These are phyloP conservation scores for Apiospora phragmitis DNA, from an alignment of 2,329 filamentous ascomycete species.

Conservation along the genomic window DNA sequence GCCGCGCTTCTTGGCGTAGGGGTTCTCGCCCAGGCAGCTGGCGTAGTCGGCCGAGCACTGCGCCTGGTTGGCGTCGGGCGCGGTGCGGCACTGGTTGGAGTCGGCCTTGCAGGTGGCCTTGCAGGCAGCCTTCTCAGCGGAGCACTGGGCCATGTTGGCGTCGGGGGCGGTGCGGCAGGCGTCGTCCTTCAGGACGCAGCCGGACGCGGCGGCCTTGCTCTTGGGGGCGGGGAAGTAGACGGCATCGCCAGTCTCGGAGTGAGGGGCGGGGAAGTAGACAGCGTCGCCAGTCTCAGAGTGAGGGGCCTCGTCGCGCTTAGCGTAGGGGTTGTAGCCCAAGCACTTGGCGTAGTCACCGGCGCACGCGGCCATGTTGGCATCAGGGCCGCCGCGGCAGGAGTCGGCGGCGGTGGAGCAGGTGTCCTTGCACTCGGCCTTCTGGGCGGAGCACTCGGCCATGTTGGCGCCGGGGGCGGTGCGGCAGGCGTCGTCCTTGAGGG, in stretches of 20 bases:
- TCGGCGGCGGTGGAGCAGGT: background rate
- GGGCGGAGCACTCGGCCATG: background rate
- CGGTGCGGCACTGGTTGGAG: background rate
- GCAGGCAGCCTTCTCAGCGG: background rate
- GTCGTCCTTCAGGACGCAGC: background rate
- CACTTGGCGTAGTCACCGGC: background rate
- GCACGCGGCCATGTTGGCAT: background rate
- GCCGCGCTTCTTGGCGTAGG: slow-evolving; percentile 3
- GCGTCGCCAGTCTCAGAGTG: background rate
- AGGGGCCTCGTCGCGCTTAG: background rate
- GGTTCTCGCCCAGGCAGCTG: slow-evolving; percentile 7
- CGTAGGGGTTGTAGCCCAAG: no score
- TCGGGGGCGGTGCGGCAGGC: background rate
- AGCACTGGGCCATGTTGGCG: background rate
- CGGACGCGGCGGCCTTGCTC: background rate
- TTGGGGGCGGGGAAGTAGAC: background rate
- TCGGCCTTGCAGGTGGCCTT: background rate
- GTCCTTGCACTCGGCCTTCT: slow-evolving; percentile 9
- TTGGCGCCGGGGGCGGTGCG: slow-evolving; percentile 6
- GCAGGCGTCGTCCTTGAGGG: background rate
- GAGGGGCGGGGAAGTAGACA: background rate
- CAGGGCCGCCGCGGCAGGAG: background rate
- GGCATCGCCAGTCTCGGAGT: background rate
- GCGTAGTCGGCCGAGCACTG: background rate
- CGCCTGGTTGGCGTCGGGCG: background rate